These are phyloP conservation scores for Curvularia hawaiiensis DNA, from an alignment of 2,329 filamentous ascomycete genomes.

Conservation along the genomic window DNA sequence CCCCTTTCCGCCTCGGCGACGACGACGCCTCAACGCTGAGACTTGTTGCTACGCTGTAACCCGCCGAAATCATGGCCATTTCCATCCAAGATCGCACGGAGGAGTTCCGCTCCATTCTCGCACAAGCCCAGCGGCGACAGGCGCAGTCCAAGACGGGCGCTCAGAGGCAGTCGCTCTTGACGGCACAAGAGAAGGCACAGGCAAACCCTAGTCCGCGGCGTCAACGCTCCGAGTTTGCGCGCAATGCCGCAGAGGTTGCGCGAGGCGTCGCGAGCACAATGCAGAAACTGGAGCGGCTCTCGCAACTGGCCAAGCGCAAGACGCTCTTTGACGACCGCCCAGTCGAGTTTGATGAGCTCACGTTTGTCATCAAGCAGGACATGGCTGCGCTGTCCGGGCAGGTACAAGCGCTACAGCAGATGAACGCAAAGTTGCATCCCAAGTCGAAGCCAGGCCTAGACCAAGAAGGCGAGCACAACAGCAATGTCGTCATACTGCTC, in stretches of 20 bases:
- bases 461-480: slow-evolving; percentile 96
- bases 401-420: slow-evolving; percentile 79
- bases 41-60: slow-evolving; percentile 15
- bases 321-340: slow-evolving; percentile 97
- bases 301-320: slow-evolving; percentile 92
- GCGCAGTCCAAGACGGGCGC: slow-evolving; percentile 75
- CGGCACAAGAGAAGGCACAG: slow-evolving; percentile 66
- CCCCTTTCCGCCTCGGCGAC: slow-evolving; percentile 7
- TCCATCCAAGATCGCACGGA: slow-evolving; percentile 96
- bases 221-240: slow-evolving; percentile 85
- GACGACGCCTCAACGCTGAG: slow-evolving; percentile 1
- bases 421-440: slow-evolving; percentile 79
- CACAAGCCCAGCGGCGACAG: slow-evolving; percentile 81
- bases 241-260: slow-evolving; percentile 88
- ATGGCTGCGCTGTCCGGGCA: slow-evolving; percentile 84
- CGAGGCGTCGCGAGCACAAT: slow-evolving; percentile 90
- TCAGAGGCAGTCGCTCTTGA: slow-evolving; percentile 80
- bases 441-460: slow-evolving; percentile 56
- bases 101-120: slow-evolving; percentile 92
- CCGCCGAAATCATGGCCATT: slow-evolving; percentile 54
- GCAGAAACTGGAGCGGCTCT: slow-evolving; percentile 91
- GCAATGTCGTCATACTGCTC: slow-evolving; percentile 91
- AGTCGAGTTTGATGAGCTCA: slow-evolving; percentile 95
- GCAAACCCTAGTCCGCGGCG: slow-evolving; percentile 58
- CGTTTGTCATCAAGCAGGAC: slow-evolving; percentile 97